A percentile compares a stretch with the other conserved stretches of the same genome.
Conservation (phyloP, 495 filamentous ascomycete genomes). For the Mycothermus thermophilus region DNA sequence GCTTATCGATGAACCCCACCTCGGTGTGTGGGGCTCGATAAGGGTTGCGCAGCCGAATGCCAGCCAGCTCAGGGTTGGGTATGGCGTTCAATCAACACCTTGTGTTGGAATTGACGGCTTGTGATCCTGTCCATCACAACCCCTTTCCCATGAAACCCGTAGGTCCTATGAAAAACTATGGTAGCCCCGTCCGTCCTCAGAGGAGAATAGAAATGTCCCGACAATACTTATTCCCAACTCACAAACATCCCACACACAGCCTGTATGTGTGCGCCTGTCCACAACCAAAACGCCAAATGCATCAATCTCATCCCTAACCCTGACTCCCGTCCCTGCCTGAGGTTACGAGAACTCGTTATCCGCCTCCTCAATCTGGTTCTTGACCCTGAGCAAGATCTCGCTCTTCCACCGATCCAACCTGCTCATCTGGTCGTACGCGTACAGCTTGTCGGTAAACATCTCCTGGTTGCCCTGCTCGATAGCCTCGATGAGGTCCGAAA, state of each 20-base stretch:
- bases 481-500: conserved; percentile 57
- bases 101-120: no score
- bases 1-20: conserved; percentile 13
- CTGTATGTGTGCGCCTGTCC: no score
- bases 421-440: conserved; percentile 75
- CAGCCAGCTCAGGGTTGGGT: not conserved
- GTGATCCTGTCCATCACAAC: not conserved
- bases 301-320: not conserved
- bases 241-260: no score
- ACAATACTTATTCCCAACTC: no score
- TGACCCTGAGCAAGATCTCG: conserved; percentile 65
- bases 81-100: not conserved
- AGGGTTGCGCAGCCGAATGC: conserved; percentile 6
- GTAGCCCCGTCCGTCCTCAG: no score
- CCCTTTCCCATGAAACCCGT: no score
- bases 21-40: conserved; percentile 9
- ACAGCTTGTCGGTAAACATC: conserved; percentile 70
- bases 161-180: no score
- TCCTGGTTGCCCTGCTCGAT: conserved; percentile 64
- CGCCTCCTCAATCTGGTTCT: conserved; percentile 63
- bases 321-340: not conserved
- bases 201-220: no score
- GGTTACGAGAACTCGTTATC: conserved; percentile 43
- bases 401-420: conserved; percentile 95
- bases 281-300: conserved; percentile 15